phyloP scores from a whole-genome alignment of 2,329 filamentous ascomycete species.

The Diatrype stigma region DNA sequence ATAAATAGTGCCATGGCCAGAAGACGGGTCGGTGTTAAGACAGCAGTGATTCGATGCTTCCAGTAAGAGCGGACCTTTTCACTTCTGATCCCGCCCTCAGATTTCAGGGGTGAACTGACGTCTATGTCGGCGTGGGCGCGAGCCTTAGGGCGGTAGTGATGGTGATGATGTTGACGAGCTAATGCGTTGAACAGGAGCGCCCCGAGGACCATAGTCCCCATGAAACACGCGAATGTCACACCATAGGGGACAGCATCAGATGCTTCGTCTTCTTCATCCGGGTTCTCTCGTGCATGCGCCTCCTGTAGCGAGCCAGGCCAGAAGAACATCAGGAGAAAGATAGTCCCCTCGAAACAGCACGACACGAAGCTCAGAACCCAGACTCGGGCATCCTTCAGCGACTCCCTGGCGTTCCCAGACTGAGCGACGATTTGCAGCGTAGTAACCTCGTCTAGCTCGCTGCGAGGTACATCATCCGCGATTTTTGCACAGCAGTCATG shows the following conservation, averaged over 20 bases:
- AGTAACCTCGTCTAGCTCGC: not conserved
- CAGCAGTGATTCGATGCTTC: not conserved
- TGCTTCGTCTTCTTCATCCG: conserved; percentile 3
- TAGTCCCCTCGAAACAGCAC: conserved; percentile 31
- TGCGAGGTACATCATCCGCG: not conserved
- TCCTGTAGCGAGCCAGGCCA: conserved; percentile 28
- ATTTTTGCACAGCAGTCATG: no score
- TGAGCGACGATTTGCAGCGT: not conserved
- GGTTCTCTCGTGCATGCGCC: conserved; percentile 18
- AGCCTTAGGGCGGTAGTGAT: not conserved
- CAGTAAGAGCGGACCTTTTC: not conserved
- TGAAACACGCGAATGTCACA: conserved; percentile 53
- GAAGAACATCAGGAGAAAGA: conserved; percentile 29
- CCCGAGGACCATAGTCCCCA: conserved; percentile 57
- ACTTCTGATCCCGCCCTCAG: not conserved
- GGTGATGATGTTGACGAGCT: conserved; percentile 12
- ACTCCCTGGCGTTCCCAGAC: not conserved
- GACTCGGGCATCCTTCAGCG: conserved; percentile 19
- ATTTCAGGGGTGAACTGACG: no score
- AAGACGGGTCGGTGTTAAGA: conserved; percentile 13
- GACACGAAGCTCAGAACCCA: conserved; percentile 29
- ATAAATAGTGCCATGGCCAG: conserved; percentile 18
- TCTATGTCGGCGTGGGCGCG: not conserved
- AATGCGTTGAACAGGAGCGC: conserved; percentile 47
- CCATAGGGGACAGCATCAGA: conserved; percentile 35